Conservation (phyloP, 345 rosid species). For the Brassica carinata region DNA sequence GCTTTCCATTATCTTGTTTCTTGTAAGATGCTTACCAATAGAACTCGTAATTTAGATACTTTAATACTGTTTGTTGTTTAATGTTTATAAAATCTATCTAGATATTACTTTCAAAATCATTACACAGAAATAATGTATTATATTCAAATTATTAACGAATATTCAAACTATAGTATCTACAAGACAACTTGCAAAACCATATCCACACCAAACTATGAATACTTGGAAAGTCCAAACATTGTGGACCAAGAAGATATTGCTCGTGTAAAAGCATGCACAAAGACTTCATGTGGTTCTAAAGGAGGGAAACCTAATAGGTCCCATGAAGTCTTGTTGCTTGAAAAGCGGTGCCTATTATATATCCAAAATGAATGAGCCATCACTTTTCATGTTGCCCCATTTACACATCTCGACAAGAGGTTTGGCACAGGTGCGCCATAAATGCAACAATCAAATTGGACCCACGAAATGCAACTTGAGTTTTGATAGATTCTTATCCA, state of each 20-base stretch:
- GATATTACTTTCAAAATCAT: neutral
- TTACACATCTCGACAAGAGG: neutral
- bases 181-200: neutral
- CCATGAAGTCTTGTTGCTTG: slow-evolving; percentile 15
- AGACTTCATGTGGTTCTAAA: neutral
- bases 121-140: neutral
- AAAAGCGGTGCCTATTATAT: neutral
- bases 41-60: neutral
- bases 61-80: neutral
- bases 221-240: neutral
- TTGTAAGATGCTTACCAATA: neutral
- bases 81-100: neutral
- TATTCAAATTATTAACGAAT: neutral
- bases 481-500: slow-evolving; percentile 33
- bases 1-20: neutral
- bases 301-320: neutral
- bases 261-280: slow-evolving; percentile 4
- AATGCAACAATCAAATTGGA: slow-evolving; percentile 8
- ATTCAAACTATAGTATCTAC: neutral
- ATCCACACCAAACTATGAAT: slow-evolving; percentile 1
- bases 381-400: slow-evolving; percentile 7
- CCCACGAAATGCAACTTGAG: slow-evolving; percentile 33
- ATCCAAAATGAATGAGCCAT: neutral
- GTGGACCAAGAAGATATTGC: slow-evolving; percentile 12
- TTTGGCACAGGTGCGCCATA: neutral